Percentiles rank a stretch among this genome's conserved stretches.
Conservation (phyloP, 2,329 filamentous ascomycete genomes). For the Cordyceps tenuipes region DNA sequence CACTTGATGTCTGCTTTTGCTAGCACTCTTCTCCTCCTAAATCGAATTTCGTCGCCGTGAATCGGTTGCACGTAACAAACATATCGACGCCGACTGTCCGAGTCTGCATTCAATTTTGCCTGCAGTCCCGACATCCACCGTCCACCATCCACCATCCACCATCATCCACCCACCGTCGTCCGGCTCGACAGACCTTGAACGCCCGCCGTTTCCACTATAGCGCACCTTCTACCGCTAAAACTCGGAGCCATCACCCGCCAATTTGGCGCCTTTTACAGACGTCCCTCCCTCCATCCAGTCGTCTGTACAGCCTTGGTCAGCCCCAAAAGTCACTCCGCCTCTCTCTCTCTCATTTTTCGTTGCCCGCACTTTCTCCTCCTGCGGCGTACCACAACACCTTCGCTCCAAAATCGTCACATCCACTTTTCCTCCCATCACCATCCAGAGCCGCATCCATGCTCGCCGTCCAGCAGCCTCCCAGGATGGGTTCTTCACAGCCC, state of each 20-base stretch:
- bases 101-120: background rate
- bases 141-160: background rate
- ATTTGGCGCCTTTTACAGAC: background rate
- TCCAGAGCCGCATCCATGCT: constrained; percentile 42
- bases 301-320: background rate
- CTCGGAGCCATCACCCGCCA: background rate
- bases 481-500: constrained; percentile 52
- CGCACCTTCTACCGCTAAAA: constrained; percentile 4
- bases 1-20: background rate
- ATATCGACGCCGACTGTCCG: background rate
- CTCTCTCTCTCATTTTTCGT: background rate
- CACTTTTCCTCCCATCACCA: constrained; percentile 11
- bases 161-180: no score
- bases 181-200: background rate
- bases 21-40: background rate
- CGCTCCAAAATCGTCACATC: background rate
- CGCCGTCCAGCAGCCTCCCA: constrained; percentile 43
- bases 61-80: background rate
- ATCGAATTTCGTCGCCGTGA: background rate
- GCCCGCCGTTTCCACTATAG: background rate
- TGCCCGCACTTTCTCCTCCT: background rate
- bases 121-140: background rate
- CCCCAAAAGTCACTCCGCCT: background rate
- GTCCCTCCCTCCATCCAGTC: background rate
- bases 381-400: background rate